Conservation (phyloP, 2,329 filamentous ascomycete genomes). For the Xylariales sp. region DNA sequence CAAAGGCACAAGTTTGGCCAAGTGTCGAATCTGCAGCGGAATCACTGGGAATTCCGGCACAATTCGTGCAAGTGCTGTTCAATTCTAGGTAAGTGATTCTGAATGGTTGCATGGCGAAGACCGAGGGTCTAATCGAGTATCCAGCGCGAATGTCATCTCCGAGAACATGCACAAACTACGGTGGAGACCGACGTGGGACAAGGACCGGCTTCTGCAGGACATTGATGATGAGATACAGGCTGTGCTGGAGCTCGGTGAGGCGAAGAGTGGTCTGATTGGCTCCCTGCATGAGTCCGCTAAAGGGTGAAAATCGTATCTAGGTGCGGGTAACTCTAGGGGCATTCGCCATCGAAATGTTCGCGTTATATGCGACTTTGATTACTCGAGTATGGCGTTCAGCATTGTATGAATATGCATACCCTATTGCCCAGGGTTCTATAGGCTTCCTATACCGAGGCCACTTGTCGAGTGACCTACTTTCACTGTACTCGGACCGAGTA, state of each 20-base stretch:
- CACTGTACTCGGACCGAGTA: too few relatives aligned
- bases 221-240: not conserved
- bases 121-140: not conserved
- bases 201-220: not conserved
- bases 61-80: conserved; percentile 20
- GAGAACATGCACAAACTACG: not conserved
- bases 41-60: conserved; percentile 23
- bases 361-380: too few relatives aligned
- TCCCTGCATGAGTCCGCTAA: not conserved
- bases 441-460: too few relatives aligned
- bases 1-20: conserved; percentile 23
- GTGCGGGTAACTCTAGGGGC: too few relatives aligned
- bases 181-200: not conserved
- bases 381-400: too few relatives aligned
- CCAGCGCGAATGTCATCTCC: not conserved
- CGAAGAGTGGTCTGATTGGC: not conserved
- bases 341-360: too few relatives aligned
- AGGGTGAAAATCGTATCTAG: too few relatives aligned
- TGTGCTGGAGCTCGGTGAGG: not conserved
- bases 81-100: conserved; percentile 20
- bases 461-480: too few relatives aligned
- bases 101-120: too few relatives aligned
- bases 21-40: conserved; percentile 27
- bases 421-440: too few relatives aligned
- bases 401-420: too few relatives aligned